Percentiles rank a stretch among this genome's conserved stretches.
phyloP scores from a whole-genome alignment of 208 protist genomes.

The Leishmania gerbilli region DNA sequence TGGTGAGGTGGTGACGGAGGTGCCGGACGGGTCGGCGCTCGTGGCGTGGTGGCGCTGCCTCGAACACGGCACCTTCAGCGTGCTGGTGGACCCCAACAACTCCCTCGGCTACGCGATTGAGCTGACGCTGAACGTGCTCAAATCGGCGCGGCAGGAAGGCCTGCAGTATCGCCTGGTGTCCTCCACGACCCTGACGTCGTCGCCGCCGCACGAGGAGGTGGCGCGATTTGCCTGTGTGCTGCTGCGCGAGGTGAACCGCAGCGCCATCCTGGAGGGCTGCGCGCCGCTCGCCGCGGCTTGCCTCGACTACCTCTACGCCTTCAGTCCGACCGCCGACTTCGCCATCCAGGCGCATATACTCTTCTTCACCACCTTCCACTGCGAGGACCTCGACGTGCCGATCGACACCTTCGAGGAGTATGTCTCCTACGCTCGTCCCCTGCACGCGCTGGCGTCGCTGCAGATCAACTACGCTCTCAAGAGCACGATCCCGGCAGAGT shows the following conservation, averaged over 20 bases:
- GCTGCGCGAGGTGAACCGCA: conserved; percentile 80
- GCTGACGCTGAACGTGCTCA: conserved; percentile 71
- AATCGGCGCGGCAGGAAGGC: conserved; percentile 63
- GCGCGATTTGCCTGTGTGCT: conserved; percentile 74
- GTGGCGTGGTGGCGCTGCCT: conserved; percentile 86
- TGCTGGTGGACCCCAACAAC: conserved; percentile 74
- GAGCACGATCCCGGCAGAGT: conserved; percentile 69
- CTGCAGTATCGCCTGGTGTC: conserved; percentile 74
- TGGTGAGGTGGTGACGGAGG: conserved; percentile 65
- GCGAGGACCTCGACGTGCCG: conserved; percentile 77
- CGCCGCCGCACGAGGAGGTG: conserved; percentile 61
- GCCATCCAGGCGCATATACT: conserved; percentile 78
- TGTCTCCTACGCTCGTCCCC: conserved; percentile 73
- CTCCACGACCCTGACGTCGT: conserved; percentile 26
- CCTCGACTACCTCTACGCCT: conserved; percentile 84
- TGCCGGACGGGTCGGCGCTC: conserved; percentile 61
- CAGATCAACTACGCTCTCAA: conserved; percentile 86
- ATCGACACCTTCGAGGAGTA: conserved; percentile 87
- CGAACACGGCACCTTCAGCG: conserved; percentile 62
- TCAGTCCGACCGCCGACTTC: conserved; percentile 65
- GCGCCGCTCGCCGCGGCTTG: conserved; percentile 80
- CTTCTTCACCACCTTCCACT: conserved; percentile 84
- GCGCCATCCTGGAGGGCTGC: conserved; percentile 77
- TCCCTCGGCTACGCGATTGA: conserved; percentile 74
- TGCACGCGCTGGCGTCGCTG: conserved; percentile 73